Conservation (phyloP, 306 rosid species). For the Senna tora region DNA sequence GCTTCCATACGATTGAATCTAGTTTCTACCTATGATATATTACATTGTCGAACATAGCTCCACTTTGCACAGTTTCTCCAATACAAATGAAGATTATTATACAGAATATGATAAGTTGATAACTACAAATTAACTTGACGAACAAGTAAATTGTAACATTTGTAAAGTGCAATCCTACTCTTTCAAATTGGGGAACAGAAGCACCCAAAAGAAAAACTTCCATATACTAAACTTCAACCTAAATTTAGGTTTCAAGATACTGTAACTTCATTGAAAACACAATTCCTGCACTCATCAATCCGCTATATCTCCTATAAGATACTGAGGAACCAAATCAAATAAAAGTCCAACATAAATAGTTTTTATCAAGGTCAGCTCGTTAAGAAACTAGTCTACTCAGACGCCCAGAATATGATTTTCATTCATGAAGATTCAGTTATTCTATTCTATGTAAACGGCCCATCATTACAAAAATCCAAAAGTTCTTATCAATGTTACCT, state of each 20-base stretch:
- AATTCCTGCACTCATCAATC: slow-evolving; percentile 8
- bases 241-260: neutral
- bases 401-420: neutral
- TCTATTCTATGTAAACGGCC: neutral
- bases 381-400: neutral
- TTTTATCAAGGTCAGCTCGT: slow-evolving; percentile 1
- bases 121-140: neutral
- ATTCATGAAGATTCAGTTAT: neutral
- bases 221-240: slow-evolving; percentile 15
- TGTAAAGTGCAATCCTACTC: neutral
- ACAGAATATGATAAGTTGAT: neutral
- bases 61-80: neutral
- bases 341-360: slow-evolving; percentile 4
- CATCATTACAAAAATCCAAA: slow-evolving; percentile 11
- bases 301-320: neutral
- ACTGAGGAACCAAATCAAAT: slow-evolving; percentile 10
- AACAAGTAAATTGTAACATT: neutral
- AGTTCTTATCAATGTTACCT: slow-evolving; percentile 48
- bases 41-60: slow-evolving; percentile 2
- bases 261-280: neutral
- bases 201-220: slow-evolving; percentile 11
- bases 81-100: slow-evolving; percentile 5
- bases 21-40: neutral
- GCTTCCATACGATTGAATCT: neutral
- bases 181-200: slow-evolving; percentile 18